Evolutionary conservation across 2,329 filamentous ascomycete species (phyloP), one percentile per base, ranked within the genome.

Genomic region (Aspergillus sp.): DNA sequence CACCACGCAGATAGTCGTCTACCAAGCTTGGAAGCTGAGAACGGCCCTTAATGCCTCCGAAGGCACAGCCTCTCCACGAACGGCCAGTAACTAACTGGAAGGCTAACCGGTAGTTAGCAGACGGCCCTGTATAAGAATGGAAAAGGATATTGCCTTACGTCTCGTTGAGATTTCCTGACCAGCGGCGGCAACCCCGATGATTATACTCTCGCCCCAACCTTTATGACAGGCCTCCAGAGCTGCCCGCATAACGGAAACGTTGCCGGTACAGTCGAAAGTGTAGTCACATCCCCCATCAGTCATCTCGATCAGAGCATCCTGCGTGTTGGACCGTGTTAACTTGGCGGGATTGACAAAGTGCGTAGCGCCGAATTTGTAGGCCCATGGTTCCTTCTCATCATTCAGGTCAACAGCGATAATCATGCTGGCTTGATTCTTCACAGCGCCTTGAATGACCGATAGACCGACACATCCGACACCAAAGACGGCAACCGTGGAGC

Each of bases 241-340:
- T 49, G 90, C 88, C 58, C 94, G 84, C 94, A 96, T 99, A 52
- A 99, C 94, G 63, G 86, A 84, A 49, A 97, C 92, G 68, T 97
- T 97, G 55, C 94, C 94, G 7, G 94, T 99, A 82, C 94, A 97
- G 79, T 97, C 94, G 71, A 99, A 99, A 44, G 94, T 97, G 81
- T 97, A 97, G 79, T 99, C 94, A 72, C 91, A 96, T 48, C 94
- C 94, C 60, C 94, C 94, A 67, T 97, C 94, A 1, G 94, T 97
- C 88, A 97, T 91, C 76, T 97, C 93, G 63, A 97, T 85, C 59
- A 99, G 83, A 79, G 93, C 88, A 69, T 96, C 91, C 65, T 95
- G 90, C 63, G 97, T 88, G 55, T 83, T 90, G 81, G 93, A 88
- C 51, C 66, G 63, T 57, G 81, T 83, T 62, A 92, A 78, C 74